Evolutionary conservation across 2,329 filamentous ascomycete species (phyloP), one percentile per base, ranked within the genome.

Genomic region (Didymella segeticola): DNA sequence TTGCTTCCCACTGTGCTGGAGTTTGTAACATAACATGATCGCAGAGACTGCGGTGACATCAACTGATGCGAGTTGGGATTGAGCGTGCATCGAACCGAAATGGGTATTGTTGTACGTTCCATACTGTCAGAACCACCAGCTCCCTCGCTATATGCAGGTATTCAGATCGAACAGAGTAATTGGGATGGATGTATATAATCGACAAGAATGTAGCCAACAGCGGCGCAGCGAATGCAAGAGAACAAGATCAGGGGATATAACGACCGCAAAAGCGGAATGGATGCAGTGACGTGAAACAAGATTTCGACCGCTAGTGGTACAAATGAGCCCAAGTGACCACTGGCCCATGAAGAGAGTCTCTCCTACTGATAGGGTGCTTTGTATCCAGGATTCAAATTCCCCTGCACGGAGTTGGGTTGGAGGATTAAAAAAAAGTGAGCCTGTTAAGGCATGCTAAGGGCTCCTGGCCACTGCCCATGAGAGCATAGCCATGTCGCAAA

Each of bases 401-500:
- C n/a, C 20, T 15, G 12, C 14, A n/a, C 29, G 14, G n/a, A 8
- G 29, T 15, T 5, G 29, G 29, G 14, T n/a, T 31, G 8, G 14
- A n/a, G 29, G 10, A 29, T 29, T 7, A 3, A 3, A 12, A 29
- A 29, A 3, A 12, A 29, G 14, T 17, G 17, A 5, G 14, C 1
- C 1, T 15, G 15, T n/a, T 12, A 12, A 23, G 11, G 19, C 30
- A 14, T 15, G 11, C 34, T 45, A 54, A 36, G 45, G 45, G 19
- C 23, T 47, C 33, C 71, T 64, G 43, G 68, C 68, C 8, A 69
- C 68, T 14, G 63, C 70, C 79, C 78, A 81, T 5, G 74, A 74
- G 36, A 78, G 64, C 58, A 79, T 73, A 15, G 77, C 77, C 78
- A 82, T 81, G 41, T 78, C 77, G 59, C 78, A 80, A 11, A 81